phyloP scores from a whole-genome alignment of 495 filamentous ascomycete genomes.

The Penicillium cataractarum region DNA sequence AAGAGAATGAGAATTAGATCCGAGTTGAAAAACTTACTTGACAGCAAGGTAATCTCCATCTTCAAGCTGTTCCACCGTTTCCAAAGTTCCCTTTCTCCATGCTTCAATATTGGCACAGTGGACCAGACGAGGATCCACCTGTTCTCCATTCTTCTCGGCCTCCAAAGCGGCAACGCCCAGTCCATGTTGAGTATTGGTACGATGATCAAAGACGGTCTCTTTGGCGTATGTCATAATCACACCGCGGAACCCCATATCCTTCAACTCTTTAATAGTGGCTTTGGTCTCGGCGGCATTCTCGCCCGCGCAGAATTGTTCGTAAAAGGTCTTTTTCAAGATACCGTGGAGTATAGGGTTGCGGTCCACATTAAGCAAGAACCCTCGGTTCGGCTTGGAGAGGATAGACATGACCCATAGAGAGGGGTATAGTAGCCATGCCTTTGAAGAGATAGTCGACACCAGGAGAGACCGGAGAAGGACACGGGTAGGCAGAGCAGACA shows the following conservation, averaged over 20 bases:
- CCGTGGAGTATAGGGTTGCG: conserved; percentile 44
- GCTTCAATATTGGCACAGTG: conserved; percentile 60
- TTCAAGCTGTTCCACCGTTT: conserved; percentile 68
- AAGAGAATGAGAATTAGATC: background rate
- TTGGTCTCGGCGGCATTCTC: conserved; percentile 41
- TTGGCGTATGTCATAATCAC: conserved; percentile 52
- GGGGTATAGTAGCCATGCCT: conserved; percentile 63
- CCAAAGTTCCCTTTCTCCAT: conserved; percentile 71
- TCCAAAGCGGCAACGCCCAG: conserved; percentile 29
- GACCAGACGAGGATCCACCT: conserved; percentile 2
- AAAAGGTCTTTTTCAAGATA: conserved; percentile 49
- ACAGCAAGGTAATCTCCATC: conserved; percentile 79
- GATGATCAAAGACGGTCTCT: conserved; percentile 47
- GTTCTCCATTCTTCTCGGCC: conserved; percentile 16
- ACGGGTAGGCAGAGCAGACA: conserved; percentile 69
- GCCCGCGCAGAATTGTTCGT: conserved; percentile 53
- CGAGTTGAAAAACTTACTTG: conserved; percentile 54
- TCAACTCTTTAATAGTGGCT: conserved; percentile 39
- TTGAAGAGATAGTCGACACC: conserved; percentile 75
- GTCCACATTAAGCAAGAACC: conserved; percentile 43
- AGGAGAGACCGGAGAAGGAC: conserved; percentile 75
- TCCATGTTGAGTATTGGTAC: conserved; percentile 32
- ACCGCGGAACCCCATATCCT: conserved; percentile 47
- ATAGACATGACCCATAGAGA: conserved; percentile 65
- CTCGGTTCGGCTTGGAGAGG: conserved; percentile 45